Conservation (phyloP, 352 stramenopile genomes). For the Poterioochromonas sp. region DNA sequence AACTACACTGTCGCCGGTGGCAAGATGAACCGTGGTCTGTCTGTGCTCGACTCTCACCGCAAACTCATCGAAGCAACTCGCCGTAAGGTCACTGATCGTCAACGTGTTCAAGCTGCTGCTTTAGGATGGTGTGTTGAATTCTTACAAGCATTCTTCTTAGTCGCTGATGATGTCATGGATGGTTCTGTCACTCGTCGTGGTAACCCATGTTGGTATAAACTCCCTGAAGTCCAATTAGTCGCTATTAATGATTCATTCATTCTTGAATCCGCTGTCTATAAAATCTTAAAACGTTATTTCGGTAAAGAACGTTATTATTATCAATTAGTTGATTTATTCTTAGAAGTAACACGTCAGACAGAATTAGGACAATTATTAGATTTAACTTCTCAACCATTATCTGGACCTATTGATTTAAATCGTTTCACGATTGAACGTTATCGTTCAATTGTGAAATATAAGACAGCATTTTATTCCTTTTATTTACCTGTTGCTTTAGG, state of each 20-base stretch:
- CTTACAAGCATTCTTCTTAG: constrained; percentile 97
- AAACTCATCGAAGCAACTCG: constrained; percentile 7
- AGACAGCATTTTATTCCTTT: constrained; percentile 99
- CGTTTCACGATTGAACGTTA: constrained; percentile 86
- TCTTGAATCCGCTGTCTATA: constrained; percentile 80
- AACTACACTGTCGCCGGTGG: constrained; percentile 94
- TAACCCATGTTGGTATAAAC: constrained; percentile 91
- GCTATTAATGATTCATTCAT: constrained; percentile 94
- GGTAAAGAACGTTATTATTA: constrained; percentile 68
- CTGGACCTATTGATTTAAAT: constrained; percentile 64
- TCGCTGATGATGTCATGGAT: constrained; percentile 99
- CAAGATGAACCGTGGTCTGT: constrained; percentile 95
- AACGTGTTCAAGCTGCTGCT: constrained; percentile 63
- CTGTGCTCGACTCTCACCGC: constrained; percentile 61
- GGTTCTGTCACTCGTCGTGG: constrained; percentile 82
- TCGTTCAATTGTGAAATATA: constrained; percentile 89
- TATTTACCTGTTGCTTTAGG: constrained; percentile 87
- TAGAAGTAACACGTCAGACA: constrained; percentile 88
- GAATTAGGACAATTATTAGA: constrained; percentile 85
- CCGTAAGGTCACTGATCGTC: not conserved
- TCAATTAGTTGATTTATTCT: constrained; percentile 90
- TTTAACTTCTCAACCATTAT: constrained; percentile 70
- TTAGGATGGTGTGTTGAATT: constrained; percentile 97
- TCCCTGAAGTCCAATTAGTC: constrained; percentile 65
- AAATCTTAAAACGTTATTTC: constrained; percentile 59